Percentiles rank a stretch among this genome's conserved stretches.
Evolutionary conservation across 2,329 filamentous ascomycete species (phyloP).

Genomic region (Fusarium drepaniforme): DNA sequence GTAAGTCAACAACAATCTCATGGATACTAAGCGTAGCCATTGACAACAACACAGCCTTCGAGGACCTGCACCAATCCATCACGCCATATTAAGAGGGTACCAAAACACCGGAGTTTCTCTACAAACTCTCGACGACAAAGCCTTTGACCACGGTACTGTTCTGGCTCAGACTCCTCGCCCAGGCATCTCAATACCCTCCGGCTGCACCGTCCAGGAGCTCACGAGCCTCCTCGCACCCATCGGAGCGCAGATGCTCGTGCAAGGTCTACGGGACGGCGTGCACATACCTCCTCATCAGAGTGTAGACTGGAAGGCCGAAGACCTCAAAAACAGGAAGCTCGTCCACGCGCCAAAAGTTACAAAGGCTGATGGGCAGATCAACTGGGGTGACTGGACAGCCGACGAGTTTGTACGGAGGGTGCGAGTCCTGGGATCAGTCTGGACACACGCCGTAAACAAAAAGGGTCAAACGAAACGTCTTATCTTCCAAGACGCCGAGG

Average conservation of each 20-base stretch:
- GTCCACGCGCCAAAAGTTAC: conserved; percentile 79
- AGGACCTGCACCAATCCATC: conserved; percentile 88
- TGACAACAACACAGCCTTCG: conserved; percentile 69
- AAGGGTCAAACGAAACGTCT: conserved; percentile 49
- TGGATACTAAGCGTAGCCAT: not conserved
- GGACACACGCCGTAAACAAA: conserved; percentile 61
- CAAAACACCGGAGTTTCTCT: conserved; percentile 80
- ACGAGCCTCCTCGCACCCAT: conserved; percentile 66
- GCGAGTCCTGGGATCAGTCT: conserved; percentile 74
- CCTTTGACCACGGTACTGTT: conserved; percentile 84
- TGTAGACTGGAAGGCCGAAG: conserved; percentile 45
- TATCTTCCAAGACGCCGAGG: conserved; percentile 53
- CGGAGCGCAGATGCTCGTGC: conserved; percentile 79
- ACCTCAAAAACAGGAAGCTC: conserved; percentile 34
- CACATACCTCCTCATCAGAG: conserved; percentile 73
- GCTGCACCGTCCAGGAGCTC: conserved; percentile 58
- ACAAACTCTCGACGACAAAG: conserved; percentile 82
- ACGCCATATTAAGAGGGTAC: conserved; percentile 77
- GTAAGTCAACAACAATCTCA: conserved; percentile 55
- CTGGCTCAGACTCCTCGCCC: conserved; percentile 76
- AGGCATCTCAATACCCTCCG: conserved; percentile 63
- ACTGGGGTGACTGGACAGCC: conserved; percentile 67
- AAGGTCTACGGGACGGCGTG: conserved; percentile 70
- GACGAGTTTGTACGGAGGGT: conserved; percentile 66
- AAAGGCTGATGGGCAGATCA: conserved; percentile 71